Base-by-base conservation (phyloP, 2,329 filamentous ascomycete species). In the Beauveria australis region DNA sequence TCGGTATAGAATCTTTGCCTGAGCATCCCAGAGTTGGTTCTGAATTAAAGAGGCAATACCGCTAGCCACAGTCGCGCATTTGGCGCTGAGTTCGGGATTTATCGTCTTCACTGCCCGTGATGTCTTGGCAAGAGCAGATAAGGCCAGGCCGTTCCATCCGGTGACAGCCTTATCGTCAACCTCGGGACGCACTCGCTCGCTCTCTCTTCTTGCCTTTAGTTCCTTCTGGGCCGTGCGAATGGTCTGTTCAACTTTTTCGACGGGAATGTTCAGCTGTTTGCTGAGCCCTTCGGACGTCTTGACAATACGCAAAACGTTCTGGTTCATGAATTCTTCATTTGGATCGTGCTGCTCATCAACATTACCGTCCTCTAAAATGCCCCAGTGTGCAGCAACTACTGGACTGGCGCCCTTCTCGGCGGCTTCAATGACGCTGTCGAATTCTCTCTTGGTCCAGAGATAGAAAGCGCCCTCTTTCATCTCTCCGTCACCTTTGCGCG, bases 401-500 rank as follows among this genome's bases (percentile, higher is more conserved):
- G 87, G 83, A 24, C 87, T 87, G 62, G 89, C 85, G 46, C 86
- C 80, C 52, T 75, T 74, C 53, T 79, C 73, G 6, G 69, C 67
- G 2, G 70, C 68, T 40, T 72, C 70, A 1, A 97, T 80, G 2
- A 95, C 84, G 12, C 85, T 82, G 63, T 92, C 87, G 62, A 97
- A 88, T 70, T 97, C 92, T 56, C 91, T 89, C 56, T 88, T 78
- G 0, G 92, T 96, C 93, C 93, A 99, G 3, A 97, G 84, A 68
- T 97, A 97, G 71, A 91, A 97, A 0, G 92, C 93, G 0, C 94
- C 94, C 73, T 97, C 92, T 40, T 89, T 84, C 78, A 92, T 92
- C 59, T 95, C 89, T 5, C 79, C 82, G 67, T 95, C 91, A 1
- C 86, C 85, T n/a, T 81, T 82, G 37, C 83, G 83, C 55, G 89